Percentiles rank a stretch among this genome's conserved stretches.
Conservation (phyloP, 2,329 filamentous ascomycete genomes). For the Diaporthe ilicicola region DNA sequence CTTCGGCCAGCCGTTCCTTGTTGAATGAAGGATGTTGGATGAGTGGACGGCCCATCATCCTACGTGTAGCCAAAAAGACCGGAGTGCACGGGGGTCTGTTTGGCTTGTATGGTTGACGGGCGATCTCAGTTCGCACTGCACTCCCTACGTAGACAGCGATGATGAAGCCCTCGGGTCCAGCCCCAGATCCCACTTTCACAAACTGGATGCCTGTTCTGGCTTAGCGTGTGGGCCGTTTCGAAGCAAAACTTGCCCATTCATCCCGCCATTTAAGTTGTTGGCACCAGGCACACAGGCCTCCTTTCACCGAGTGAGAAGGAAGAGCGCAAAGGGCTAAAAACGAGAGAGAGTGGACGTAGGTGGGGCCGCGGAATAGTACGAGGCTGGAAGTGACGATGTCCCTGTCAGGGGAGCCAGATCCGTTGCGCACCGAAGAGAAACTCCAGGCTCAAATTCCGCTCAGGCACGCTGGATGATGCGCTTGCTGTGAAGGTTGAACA, state of each 20-base stretch:
- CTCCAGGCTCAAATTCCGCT: neutral
- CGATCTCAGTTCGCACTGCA: conserved; percentile 19
- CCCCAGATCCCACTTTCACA: neutral
- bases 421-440: neutral
- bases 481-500: conserved; percentile 1
- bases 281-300: neutral
- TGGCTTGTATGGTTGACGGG: neutral
- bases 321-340: neutral
- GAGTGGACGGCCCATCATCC: conserved; percentile 11
- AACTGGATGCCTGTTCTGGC: conserved; percentile 11
- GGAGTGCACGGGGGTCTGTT: conserved; percentile 2
- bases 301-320: neutral
- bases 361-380: neutral
- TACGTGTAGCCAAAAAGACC: neutral
- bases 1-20: conserved; percentile 17
- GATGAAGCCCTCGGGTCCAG: neutral
- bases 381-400: neutral
- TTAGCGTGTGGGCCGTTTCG: conserved; percentile 4
- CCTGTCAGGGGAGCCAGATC: neutral
- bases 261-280: neutral
- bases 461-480: neutral
- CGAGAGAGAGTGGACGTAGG: neutral
- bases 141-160: neutral
- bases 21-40: conserved; percentile 14
- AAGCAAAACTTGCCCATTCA: conserved; percentile 2